Base-by-base conservation (phyloP, 345 rosid genomes). In the Barbarea vulgaris region DNA sequence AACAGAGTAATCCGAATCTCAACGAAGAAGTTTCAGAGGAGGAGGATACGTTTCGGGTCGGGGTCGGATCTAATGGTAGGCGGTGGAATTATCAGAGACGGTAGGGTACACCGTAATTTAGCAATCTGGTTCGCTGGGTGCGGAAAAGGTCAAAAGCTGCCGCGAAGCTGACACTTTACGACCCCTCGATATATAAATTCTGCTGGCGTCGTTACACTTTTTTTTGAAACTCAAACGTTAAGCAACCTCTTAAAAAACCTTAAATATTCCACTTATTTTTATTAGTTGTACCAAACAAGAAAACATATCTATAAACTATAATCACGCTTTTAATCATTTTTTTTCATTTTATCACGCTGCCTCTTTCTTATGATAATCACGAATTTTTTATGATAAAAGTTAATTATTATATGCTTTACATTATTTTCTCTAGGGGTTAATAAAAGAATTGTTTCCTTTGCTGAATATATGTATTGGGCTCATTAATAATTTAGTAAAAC, bases 1-100 rank as follows among this genome's bases (percentile, higher is more conserved):
- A 72, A 78, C 73, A 72, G 81, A 72, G 69, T 41, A 78, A 78
- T 59, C 12, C 68, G 77, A 78, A 72, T 66, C 73, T 71, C 55
- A 17, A 33, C 24, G 7, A 71, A 41, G 6, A 71, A 41, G 71
- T 59, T 77, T 34, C 77, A 19, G 4, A 41, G 63, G 47, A 41
- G 63, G 47, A 71, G 18, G 76, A 70, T 57, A 24, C 73, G 68
- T 31, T 59, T 7, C 44, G 74, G 64, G 1, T 7, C 44, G 74
- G 64, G 1, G 68, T 78, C 74, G 77, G 69, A 72, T 78, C 73
- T 72, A 30, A 7, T 3, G 13, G 17, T 46, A 42, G 24, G 44
- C 21, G 42, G 72, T 46, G 42, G 2, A 0, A 11, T 36, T 18
- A 56, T 70, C 76, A 64, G 69, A 17, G 39, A 51, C 28, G 81